These are phyloP conservation scores for Handroanthus guayacan DNA, from an alignment of 257 asterid species.

Conservation along the genomic window DNA sequence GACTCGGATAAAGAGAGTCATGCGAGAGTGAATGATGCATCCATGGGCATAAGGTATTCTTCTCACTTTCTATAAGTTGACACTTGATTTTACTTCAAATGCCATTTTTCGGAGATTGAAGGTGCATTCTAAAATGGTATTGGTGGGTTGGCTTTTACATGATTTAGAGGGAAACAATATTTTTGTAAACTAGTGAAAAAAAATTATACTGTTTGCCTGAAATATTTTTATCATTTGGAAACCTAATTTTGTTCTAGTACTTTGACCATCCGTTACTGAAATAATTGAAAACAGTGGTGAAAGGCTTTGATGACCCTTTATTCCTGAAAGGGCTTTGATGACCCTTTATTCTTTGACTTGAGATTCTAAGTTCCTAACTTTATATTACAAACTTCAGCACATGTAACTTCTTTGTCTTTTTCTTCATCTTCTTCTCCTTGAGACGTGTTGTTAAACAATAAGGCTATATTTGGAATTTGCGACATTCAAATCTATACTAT, in stretches of 20 bases:
- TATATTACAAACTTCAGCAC: neutral
- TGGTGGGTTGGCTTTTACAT: slow-evolving; percentile 7
- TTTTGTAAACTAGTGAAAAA: neutral
- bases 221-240: neutral
- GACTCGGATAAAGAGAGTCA: slow-evolving; percentile 72
- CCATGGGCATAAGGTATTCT: slow-evolving; percentile 51
- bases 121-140: slow-evolving; percentile 3
- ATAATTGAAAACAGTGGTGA: neutral
- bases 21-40: slow-evolving; percentile 40
- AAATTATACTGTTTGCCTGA: neutral
- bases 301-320: slow-evolving; percentile 1
- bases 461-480: slow-evolving; percentile 5
- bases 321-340: neutral
- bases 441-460: slow-evolving; percentile 6
- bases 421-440: neutral
- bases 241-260: slow-evolving; percentile 17
- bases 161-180: neutral
- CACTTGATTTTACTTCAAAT: slow-evolving; percentile 14
- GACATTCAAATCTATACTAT: neutral
- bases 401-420: slow-evolving; percentile 8
- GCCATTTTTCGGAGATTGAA: neutral
- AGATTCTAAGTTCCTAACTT: slow-evolving; percentile 4
- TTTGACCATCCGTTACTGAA: neutral
- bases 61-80: neutral
- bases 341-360: neutral